Evolutionary conservation across 257 asterid genomes (phyloP).

Genomic region (Knoxia roxburghii): DNA sequence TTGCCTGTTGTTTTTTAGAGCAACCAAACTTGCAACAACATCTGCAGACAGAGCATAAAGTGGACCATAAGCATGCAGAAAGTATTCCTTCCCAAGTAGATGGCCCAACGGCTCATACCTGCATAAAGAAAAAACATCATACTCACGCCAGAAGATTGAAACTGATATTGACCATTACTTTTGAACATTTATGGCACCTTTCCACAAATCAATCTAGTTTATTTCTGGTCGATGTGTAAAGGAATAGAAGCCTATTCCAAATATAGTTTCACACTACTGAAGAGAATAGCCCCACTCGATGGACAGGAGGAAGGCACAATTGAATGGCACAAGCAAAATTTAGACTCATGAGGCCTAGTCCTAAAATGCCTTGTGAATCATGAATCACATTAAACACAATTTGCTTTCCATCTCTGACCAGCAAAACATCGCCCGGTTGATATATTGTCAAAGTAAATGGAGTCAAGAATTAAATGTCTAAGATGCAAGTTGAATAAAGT

Average conservation of each 20-base stretch:
- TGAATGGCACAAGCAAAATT: not conserved
- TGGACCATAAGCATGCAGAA: constrained; percentile 97
- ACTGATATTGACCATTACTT: not conserved
- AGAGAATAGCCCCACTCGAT: not conserved
- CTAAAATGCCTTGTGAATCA: not conserved
- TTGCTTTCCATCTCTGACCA: not conserved
- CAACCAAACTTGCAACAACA: constrained; percentile 91
- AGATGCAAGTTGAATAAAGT: not conserved
- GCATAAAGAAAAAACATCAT: constrained; percentile 17
- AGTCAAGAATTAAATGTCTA: not conserved
- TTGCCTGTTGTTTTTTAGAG: constrained; percentile 83
- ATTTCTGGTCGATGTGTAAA: not conserved
- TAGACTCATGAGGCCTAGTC: not conserved
- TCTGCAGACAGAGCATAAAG: constrained; percentile 94
- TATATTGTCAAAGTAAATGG: not conserved
- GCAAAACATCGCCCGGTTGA: too few relatives aligned
- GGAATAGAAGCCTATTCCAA: not conserved
- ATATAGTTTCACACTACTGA: not conserved
- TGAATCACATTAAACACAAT: not conserved
- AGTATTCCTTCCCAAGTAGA: constrained; percentile 91
- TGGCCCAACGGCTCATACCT: constrained; percentile 87
- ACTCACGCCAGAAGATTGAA: not conserved
- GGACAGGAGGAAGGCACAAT: not conserved
- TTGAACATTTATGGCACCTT: not conserved
- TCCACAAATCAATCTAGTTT: not conserved